Evolutionary conservation across 1,284 basidiomycete species (phyloP), one percentile per base, ranked within the genome.

Genomic region (Cyathus olla): DNA sequence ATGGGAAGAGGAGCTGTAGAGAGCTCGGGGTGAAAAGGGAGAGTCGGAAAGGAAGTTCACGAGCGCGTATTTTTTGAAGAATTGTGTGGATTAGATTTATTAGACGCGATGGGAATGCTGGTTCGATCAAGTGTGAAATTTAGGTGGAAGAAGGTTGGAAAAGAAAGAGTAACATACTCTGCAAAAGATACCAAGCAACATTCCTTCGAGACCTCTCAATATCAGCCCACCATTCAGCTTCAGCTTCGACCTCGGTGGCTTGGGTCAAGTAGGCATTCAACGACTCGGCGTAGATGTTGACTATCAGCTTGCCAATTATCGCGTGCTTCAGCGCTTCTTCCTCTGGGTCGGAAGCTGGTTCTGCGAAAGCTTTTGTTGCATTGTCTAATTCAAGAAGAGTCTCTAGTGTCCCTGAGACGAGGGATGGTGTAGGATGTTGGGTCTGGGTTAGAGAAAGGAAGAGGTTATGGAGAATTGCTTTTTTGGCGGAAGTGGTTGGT

Each of bases 171-270:
- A 40, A 79, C 84, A 62, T 68, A 93, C 92, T 92, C 79, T 92
- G 89, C 4, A 93, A 61, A 28, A 93, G 77, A 72, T 90, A 91
- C 72, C 83, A 80, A 13, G 82, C 80, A 9, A 87, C 77, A 37
- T 79, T 84, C 51, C 72, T 63, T 40, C 75, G 71, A 1, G 91
- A 92, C 37, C 86, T 80, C 61, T 87, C 88, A 49, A 91, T 71
- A 55, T 90, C 87, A 21, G 83, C 80, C 92, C 93, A 94, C 91
- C 91, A 94, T 59, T 93, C 88, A 11, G 89, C 86, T 66, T 93
- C 92, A 5, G 81, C 76, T 68, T 94, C 92, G 8, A 87, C 85
- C 46, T 87, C 74, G 13, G 84, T 82, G 4, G 92, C 90, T 67
- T 93, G 87, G 13, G 79, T 68, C 59, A 94, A 72, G 64, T 86